Conservation (phyloP, 148 eudicot species). For the Arctostaphylos glauca region DNA sequence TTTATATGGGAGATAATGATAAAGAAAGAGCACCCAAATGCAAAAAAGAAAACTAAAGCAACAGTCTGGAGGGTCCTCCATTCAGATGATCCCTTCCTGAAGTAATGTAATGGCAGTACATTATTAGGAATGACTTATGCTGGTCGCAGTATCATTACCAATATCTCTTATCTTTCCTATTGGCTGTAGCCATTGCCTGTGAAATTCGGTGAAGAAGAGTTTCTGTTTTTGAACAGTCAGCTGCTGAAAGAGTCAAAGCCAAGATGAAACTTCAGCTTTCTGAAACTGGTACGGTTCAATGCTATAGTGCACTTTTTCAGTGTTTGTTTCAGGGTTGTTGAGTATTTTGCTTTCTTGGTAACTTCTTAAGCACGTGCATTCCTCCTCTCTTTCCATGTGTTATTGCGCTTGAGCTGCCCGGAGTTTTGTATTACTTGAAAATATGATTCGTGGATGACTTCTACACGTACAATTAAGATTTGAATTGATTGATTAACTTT, state of each 20-base stretch:
- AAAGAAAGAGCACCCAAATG: not conserved
- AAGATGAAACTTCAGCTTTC: constrained; percentile 95
- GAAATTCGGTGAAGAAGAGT: constrained; percentile 5
- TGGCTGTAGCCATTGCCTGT: not conserved
- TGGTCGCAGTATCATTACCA: not conserved
- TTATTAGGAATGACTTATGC: not conserved
- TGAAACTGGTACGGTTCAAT: constrained; percentile 55
- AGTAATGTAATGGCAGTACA: not conserved
- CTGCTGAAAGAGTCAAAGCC: constrained; percentile 93
- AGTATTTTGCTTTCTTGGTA: not conserved
- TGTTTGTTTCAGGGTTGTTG: constrained; percentile 11
- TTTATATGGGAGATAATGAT: not conserved
- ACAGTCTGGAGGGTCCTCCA: not conserved
- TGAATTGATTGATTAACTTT: not conserved
- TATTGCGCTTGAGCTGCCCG: not conserved
- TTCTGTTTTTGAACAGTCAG: constrained; percentile 47
- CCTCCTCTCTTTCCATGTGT: not conserved
- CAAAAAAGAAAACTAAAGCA: not conserved
- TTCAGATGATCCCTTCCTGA: not conserved
- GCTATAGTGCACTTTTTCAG: not conserved
- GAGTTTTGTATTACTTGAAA: not conserved
- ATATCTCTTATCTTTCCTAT: not conserved
- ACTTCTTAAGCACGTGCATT: not conserved
- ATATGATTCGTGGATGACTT: not conserved
- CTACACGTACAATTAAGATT: not conserved